Base-by-base conservation (phyloP, 805 yeast genomes). In the Candida methanosorbosa region DNA sequence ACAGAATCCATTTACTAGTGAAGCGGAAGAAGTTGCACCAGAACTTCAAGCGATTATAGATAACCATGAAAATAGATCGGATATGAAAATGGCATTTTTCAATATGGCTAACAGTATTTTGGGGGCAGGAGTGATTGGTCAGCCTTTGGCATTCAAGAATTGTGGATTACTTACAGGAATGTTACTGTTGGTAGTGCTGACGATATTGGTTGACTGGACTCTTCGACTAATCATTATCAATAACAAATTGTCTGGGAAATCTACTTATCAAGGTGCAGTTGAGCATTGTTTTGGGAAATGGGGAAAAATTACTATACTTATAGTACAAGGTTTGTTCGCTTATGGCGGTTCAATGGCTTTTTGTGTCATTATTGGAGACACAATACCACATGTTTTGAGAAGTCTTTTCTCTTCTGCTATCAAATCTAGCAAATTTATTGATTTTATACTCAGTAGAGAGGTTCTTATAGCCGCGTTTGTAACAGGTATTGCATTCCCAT, bases 121-220 rank as follows among this genome's bases (percentile, higher is more conserved):
- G 6, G 97, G 97, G 0, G 97, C 97, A 0, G 97, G 97, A 7
- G 84, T 90, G 35, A 85, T 90, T 22, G 95, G 97, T 2, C 94
- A 87, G 43, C 94, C 97, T 2, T 81, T 78, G 43, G 96, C 97
- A 0, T 75, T 88, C 48, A 65, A 70, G 30, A 84, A 87, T 47
- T 70, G 84, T 15, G 97, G 97, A 0, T 55, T 90, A 3, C 38
- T 78, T 0, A 86, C 90, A 0, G 94, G 95, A 3, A 49, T 79
- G 1, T 17, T 85, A 2, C 66, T 78, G 6, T 66, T 86, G 52
- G 48, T 75, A 0, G 47, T 70, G 0, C 58, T 90, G 36, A 77
- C 94, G 0, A 39, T 78, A 2, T 63, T 86, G 13, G 85, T 87
- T 11, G 97, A 90, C 57, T 88, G 96, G 92, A 88, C 97, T 0